Base-by-base conservation (phyloP, 148 eudicot genomes). In the Rhododendron molle region DNA sequence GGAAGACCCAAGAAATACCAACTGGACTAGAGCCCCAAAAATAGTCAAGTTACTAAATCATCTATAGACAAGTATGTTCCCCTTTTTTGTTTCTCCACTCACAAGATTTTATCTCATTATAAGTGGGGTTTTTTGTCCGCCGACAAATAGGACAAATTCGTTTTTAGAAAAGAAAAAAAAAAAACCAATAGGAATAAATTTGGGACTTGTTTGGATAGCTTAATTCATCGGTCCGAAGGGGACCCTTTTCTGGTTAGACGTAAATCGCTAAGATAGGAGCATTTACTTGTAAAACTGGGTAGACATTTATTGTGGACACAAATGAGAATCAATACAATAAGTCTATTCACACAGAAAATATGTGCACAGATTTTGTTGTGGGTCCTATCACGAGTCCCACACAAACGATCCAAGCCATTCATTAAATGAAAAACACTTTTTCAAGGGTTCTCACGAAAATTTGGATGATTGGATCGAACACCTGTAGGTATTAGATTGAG, bases 361-460 rank as follows among this genome's bases (percentile, higher is more conserved):
- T 40, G 43, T 40, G 0, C 43, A 40, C 43, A 40, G 43, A 40
- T 40, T 40, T 40, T 40, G 0, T 40, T 40, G 7, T 40, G 43
- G 7, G 43, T 0, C 0, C 7, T 0, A 5, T 0, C 0, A 40
- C 0, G 1, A 7, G 7, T 40, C 1, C 0, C 6, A 40, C 7
- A 40, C 7, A 40, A 40, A 5, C 7, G 43, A 40, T 40, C 43
- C 0, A 5, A 40, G 0, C 7, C 43, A 7, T 40, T 40, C 43
- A 40, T 40, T 40, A 40, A 40, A 40, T 40, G 7, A 0, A 40
- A 40, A 40, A 40, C 43, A 40, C 7, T 40, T 40, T 40, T 40
- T 32, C n/a, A n/a, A n/a, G n/a, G n/a, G n/a, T n/a, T n/a, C n/a
- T n/a, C n/a, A n/a, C n/a, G n/a, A n/a, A 32, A 40, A 40, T 40